These are phyloP conservation scores for Eimeria falciformis DNA, from an alignment of 169 alveolate genomes.

Conservation along the genomic window DNA sequence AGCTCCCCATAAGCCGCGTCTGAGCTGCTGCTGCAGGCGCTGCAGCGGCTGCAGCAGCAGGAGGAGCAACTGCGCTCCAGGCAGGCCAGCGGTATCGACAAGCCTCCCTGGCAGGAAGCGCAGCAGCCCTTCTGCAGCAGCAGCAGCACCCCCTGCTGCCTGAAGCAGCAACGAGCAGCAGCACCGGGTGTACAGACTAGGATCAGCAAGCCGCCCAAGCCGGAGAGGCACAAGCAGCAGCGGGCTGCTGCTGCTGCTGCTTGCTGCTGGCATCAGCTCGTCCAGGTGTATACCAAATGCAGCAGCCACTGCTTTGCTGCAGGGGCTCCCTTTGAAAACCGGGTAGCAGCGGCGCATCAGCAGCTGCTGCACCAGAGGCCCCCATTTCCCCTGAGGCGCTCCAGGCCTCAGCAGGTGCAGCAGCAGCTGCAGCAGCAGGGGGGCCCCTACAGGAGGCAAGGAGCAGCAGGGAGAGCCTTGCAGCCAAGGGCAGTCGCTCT, in stretches of 20 bases:
- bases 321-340: neutral
- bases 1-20: neutral
- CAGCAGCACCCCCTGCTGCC: neutral
- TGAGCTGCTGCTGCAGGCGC: neutral
- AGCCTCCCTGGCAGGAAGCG: neutral
- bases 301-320: neutral
- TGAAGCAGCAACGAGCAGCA: constrained; percentile 14
- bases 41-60: constrained; percentile 42
- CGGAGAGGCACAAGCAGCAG: constrained; percentile 12
- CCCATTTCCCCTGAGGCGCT: neutral
- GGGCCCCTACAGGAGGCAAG: neutral
- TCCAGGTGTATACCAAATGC: neutral
- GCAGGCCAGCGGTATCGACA: neutral
- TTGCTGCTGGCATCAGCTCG: neutral
- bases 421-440: constrained; percentile 68
- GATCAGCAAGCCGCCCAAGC: constrained; percentile 4
- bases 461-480: neutral
- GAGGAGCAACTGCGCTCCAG: constrained; percentile 23
- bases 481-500: constrained; percentile 52
- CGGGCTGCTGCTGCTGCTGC: constrained; percentile 20
- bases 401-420: constrained; percentile 35
- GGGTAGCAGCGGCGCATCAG: neutral
- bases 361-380: neutral
- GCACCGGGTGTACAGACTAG: neutral
- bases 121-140: neutral